Conservation (phyloP, 2,329 filamentous ascomycete genomes). For the Truncatella angustata region DNA sequence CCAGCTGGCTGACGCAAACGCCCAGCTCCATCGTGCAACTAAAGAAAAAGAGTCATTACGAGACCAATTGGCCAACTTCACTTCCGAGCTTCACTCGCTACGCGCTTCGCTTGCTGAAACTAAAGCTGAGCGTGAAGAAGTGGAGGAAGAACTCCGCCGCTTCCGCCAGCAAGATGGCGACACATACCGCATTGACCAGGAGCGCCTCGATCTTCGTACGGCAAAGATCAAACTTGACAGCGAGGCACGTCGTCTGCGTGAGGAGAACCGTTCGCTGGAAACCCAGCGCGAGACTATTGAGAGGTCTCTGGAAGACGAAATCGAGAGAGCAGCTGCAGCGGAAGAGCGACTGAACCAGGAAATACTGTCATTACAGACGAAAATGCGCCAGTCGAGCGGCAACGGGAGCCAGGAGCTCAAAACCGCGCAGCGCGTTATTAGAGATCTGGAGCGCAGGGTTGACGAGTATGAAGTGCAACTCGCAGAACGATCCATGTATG, state of each 20-base stretch:
- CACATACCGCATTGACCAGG: slow-evolving; percentile 62
- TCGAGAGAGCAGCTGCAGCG: slow-evolving; percentile 64
- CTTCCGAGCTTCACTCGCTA: slow-evolving; percentile 59
- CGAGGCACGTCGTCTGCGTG: slow-evolving; percentile 62
- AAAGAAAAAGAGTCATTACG: slow-evolving; percentile 64
- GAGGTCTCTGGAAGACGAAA: slow-evolving; percentile 62
- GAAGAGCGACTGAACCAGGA: slow-evolving; percentile 61
- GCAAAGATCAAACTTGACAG: slow-evolving; percentile 66
- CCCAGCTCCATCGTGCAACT: slow-evolving; percentile 53
- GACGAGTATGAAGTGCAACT: slow-evolving; percentile 50
- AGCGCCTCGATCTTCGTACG: slow-evolving; percentile 66
- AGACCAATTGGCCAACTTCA: slow-evolving; percentile 58
- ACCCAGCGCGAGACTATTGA: slow-evolving; percentile 60
- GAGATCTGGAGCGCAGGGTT: slow-evolving; percentile 62
- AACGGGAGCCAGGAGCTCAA: slow-evolving; percentile 53
- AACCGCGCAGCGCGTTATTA: slow-evolving; percentile 60
- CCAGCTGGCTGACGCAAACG: slow-evolving; percentile 57
- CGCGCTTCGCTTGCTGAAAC: slow-evolving; percentile 55
- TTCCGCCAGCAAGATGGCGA: slow-evolving; percentile 56
- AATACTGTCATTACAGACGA: slow-evolving; percentile 49
- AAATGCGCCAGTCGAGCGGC: slow-evolving; percentile 42
- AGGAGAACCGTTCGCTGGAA: slow-evolving; percentile 58
- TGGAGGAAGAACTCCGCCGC: slow-evolving; percentile 59
- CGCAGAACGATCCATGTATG: slow-evolving; percentile 29
- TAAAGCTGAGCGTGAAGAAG: slow-evolving; percentile 65